Evolutionary conservation across 306 rosid species (phyloP).

Genomic region (Pterocarpus macrocarpus): DNA sequence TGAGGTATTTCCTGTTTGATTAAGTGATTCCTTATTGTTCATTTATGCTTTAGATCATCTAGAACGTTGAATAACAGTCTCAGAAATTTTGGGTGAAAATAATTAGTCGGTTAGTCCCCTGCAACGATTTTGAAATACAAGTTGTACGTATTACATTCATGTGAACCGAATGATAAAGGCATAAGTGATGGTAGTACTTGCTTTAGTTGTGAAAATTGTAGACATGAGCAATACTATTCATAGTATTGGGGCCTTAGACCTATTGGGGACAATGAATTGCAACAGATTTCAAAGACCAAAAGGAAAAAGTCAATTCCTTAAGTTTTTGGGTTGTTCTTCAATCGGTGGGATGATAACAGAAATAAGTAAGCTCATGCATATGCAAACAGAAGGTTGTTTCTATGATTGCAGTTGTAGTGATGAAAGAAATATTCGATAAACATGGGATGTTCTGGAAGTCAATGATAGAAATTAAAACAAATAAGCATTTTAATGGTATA

Average conservation of each 20-base stretch:
- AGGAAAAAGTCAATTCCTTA: constrained; percentile 1
- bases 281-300: not conserved
- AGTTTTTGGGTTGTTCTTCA: not conserved
- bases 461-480: not conserved
- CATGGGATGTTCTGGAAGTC: not conserved
- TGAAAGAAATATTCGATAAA: constrained; percentile 1
- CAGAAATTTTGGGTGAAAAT: not conserved
- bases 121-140: constrained; percentile 12
- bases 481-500: not conserved
- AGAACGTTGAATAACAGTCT: constrained; percentile 14
- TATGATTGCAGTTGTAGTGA: constrained; percentile 22
- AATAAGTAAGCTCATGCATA: not conserved
- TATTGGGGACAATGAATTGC: not conserved
- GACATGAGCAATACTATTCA: too few species aligned
- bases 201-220: too few species aligned
- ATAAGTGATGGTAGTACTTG: not conserved
- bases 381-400: not conserved
- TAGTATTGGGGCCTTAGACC: too few species aligned
- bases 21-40: constrained; percentile 27
- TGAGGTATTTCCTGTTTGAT: constrained; percentile 72
- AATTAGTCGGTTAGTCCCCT: not conserved
- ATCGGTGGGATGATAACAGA: constrained; percentile 11
- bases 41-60: constrained; percentile 2
- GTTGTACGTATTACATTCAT: constrained; percentile 2
- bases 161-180: constrained; percentile 14